Conservation (phyloP, 2,329 filamentous ascomycete species). For the Colletotrichum chlorophyti region DNA sequence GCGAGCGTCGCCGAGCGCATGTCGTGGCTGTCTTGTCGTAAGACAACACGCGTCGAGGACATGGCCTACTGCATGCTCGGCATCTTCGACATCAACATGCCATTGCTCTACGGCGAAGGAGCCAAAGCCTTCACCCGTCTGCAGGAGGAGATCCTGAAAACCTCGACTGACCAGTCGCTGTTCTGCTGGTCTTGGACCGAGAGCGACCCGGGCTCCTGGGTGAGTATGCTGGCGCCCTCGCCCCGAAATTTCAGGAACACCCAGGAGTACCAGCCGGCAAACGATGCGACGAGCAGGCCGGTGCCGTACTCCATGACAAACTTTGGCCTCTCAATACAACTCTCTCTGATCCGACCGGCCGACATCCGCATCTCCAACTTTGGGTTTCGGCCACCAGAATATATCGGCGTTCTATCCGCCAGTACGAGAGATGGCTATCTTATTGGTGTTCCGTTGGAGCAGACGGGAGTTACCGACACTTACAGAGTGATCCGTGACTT, state of each 20-base stretch:
- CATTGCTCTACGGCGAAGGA: constrained; percentile 38
- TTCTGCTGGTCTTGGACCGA: constrained; percentile 27
- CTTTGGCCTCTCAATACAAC: constrained; percentile 19
- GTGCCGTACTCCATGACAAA: constrained; percentile 24
- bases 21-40: constrained; percentile 36
- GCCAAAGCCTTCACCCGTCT: constrained; percentile 33
- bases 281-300: constrained; percentile 5
- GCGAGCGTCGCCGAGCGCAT: constrained; percentile 36
- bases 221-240: constrained; percentile 23
- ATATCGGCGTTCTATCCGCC: background rate
- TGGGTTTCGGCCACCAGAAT: background rate
- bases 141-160: constrained; percentile 25
- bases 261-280: background rate
- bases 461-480: background rate
- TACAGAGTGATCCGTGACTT: constrained; percentile 9
- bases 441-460: constrained; percentile 5
- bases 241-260: constrained; percentile 12
- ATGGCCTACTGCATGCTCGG: constrained; percentile 38
- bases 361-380: background rate
- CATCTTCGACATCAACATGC: constrained; percentile 38
- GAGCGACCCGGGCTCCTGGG: constrained; percentile 5
- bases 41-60: constrained; percentile 34
- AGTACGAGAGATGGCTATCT: background rate
- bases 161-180: constrained; percentile 22
- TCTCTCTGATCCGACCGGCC: background rate